Evolutionary conservation across 257 asterid genomes (phyloP), one percentile per base, ranked within the genome.

Genomic region (Cruciata laevipes): DNA sequence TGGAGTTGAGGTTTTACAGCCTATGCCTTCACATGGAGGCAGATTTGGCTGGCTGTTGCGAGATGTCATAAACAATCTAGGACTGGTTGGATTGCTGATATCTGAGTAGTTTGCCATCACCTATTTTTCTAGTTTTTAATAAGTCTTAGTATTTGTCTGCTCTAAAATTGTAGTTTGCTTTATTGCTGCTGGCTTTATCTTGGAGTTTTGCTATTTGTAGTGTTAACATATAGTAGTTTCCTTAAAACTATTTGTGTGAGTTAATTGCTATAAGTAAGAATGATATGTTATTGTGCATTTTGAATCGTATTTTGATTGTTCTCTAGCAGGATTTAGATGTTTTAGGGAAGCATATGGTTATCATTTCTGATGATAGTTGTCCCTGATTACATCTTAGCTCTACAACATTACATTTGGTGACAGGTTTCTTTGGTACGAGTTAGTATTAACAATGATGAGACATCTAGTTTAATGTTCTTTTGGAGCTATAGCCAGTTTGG

Each of bases 81-180:
- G 80, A 71, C 86, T 74, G 81, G 79, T 82, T 83, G 89, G 84
- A 76, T 86, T 84, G 85, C 85, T 75, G 76, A 77, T 76, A 60
- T 77, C 67, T 62, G 68, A 67, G 74, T 81, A 77, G 84, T 73
- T 75, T 86, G 76, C 69, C 21, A 63, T 80, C 66, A 37, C 69
- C 77, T 83, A 63, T 78, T 80, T 76, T 78, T 82, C 79, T 83
- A 80, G 88, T 76, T 76, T 71, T 68, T 74, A 83, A 87, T 79
- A 81, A 87, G 81, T 84, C n/a, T n/a, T n/a, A 82, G 80, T 82
- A 71, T 69, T 77, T 72, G 81, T 70, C 70, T 79, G 75, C 74
- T 67, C 79, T 82, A 33, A 79, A 62, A 75, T 27, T 87, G 83
- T 82, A 85, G 87, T 77, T 75, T 75, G 70, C 70, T 83, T 76